phyloP scores from a whole-genome alignment of 345 rosid genomes.

The Psidium guajava region DNA sequence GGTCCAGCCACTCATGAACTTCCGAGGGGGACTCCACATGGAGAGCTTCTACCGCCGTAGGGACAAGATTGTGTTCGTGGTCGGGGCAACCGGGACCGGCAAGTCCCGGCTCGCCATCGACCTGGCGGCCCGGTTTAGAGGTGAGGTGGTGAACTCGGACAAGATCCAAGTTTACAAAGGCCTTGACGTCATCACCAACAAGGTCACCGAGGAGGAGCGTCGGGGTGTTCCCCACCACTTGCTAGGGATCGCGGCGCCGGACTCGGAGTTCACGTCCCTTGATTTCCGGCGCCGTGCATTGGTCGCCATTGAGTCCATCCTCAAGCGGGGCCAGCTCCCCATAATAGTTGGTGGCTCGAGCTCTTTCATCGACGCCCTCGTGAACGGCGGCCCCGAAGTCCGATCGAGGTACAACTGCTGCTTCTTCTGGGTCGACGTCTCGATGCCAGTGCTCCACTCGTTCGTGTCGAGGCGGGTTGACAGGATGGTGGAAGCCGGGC shows the following conservation, averaged over 20 bases:
- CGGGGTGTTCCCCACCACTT: slow-evolving; percentile 29
- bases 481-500: slow-evolving; percentile 16
- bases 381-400: slow-evolving; percentile 5
- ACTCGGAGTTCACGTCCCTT: slow-evolving; percentile 6
- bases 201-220: slow-evolving; percentile 14
- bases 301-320: slow-evolving; percentile 1
- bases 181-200: slow-evolving; percentile 20
- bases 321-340: slow-evolving; percentile 3
- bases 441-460: slow-evolving; percentile 8
- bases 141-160: slow-evolving; percentile 24
- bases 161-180: slow-evolving; percentile 26
- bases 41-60: slow-evolving; percentile 2
- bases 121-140: slow-evolving; percentile 7
- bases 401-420: slow-evolving; percentile 6
- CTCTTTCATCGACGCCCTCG: slow-evolving; percentile 15
- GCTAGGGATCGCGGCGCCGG: slow-evolving; percentile 14
- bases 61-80: slow-evolving; percentile 13
- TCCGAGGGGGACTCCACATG: not conserved
- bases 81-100: slow-evolving; percentile 26
- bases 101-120: slow-evolving; percentile 28
- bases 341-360: slow-evolving; percentile 25
- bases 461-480: slow-evolving; percentile 16
- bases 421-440: slow-evolving; percentile 23
- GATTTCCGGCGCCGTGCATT: slow-evolving; percentile 13
- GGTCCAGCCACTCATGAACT: slow-evolving; percentile 4